Conservation (phyloP, 768 basidiomycete genomes). For the Lentinula detonsa region DNA sequence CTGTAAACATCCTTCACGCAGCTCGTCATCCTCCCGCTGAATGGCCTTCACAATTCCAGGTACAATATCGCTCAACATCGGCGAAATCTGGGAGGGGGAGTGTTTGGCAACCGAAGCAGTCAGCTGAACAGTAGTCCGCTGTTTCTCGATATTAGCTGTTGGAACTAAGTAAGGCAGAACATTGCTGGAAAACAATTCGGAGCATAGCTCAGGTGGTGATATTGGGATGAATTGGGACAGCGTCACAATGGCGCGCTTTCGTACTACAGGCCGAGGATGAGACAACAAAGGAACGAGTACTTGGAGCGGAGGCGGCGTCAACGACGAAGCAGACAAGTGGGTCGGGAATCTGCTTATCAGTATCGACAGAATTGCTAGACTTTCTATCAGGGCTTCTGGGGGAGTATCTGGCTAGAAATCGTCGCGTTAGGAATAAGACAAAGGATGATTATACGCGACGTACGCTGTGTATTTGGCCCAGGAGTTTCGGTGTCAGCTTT, state of each 20-base stretch:
- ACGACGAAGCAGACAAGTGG: slow-evolving; percentile 47
- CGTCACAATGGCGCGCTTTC: slow-evolving; percentile 88
- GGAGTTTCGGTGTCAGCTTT: slow-evolving; percentile 78
- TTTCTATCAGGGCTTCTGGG: slow-evolving; percentile 79
- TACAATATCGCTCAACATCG: slow-evolving; percentile 55
- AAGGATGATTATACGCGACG: slow-evolving; percentile 16
- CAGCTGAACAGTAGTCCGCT: slow-evolving; percentile 74
- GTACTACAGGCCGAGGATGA: slow-evolving; percentile 78
- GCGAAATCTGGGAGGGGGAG: slow-evolving; percentile 61
- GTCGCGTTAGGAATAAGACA: slow-evolving; percentile 1
- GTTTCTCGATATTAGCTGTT: slow-evolving; percentile 54
- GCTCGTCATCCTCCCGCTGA: slow-evolving; percentile 75
- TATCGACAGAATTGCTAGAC: slow-evolving; percentile 80
- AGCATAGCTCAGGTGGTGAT: slow-evolving; percentile 57
- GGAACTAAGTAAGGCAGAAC: slow-evolving; percentile 55
- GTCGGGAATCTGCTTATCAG: slow-evolving; percentile 80
- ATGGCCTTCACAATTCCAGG: slow-evolving; percentile 67
- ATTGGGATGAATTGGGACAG: slow-evolving; percentile 79
- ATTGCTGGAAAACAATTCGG: slow-evolving; percentile 49
- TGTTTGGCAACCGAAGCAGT: slow-evolving; percentile 75
- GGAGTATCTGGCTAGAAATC: slow-evolving; percentile 51
- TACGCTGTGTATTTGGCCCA: slow-evolving; percentile 76
- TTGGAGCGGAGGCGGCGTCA: slow-evolving; percentile 53
- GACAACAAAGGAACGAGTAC: slow-evolving; percentile 67
- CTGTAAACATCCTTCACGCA: slow-evolving; percentile 77